Percentiles rank a stretch among this genome's conserved stretches.
Conservation (phyloP, 2,329 filamentous ascomycete species). For the Thelonectria olida region DNA sequence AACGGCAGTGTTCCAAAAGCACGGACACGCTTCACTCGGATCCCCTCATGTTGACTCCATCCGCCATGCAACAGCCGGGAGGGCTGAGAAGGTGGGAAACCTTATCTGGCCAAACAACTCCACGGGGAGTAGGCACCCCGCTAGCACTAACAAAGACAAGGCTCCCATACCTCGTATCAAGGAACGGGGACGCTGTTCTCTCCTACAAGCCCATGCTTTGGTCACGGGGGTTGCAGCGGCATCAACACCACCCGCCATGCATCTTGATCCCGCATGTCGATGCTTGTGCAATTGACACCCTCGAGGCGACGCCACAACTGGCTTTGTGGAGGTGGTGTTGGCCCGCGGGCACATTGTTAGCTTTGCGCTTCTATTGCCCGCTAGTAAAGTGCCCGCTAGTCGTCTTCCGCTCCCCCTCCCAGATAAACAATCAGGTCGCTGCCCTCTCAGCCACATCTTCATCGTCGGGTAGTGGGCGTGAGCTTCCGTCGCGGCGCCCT, state of each 20-base stretch:
- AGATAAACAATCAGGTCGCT: not conserved
- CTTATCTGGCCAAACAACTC: conserved; percentile 18
- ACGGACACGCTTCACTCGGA: not conserved
- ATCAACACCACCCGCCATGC: conserved; percentile 8
- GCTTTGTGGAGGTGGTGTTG: conserved; percentile 4
- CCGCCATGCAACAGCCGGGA: not conserved
- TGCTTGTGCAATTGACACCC: conserved; percentile 13
- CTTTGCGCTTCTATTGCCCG: not conserved
- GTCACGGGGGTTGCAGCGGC: conserved; percentile 9
- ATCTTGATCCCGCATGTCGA: not conserved
- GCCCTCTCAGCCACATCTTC: conserved; percentile 5
- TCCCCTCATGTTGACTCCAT: not conserved
- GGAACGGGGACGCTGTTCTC: not conserved
- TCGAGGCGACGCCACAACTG: conserved; percentile 17
- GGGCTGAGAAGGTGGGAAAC: conserved; percentile 3
- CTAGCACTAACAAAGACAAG: not conserved
- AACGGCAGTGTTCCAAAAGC: conserved; percentile 1
- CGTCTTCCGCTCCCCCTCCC: not conserved
- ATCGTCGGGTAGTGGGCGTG: conserved; percentile 16
- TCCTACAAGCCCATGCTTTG: not conserved
- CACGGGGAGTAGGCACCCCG: not conserved
- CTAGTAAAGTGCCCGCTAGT: not conserved
- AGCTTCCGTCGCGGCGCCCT: not conserved
- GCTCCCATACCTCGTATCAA: conserved; percentile 9
- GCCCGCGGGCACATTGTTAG: not conserved